These are phyloP conservation scores for Scheffersomyces amazonensis DNA, from an alignment of 805 yeast species.

Conservation along the genomic window DNA sequence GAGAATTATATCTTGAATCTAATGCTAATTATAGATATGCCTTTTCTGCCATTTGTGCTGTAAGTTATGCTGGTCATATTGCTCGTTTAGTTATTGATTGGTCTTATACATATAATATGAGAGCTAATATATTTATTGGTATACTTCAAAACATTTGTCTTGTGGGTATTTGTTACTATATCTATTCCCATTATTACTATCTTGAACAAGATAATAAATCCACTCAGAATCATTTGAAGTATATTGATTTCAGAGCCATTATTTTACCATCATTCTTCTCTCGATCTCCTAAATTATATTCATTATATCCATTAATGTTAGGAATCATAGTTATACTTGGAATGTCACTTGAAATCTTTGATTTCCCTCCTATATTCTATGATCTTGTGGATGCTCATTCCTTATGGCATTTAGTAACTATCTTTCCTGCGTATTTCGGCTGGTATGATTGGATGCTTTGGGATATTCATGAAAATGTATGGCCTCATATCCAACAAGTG, in stretches of 20 bases:
- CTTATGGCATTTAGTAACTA: constrained; percentile 89
- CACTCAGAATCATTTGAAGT: constrained; percentile 22
- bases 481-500: constrained; percentile 9
- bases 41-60: constrained; percentile 40
- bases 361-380: constrained; percentile 66
- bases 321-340: constrained; percentile 55
- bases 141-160: constrained; percentile 59
- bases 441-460: constrained; percentile 47
- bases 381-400: constrained; percentile 88
- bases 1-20: constrained; percentile 49
- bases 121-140: constrained; percentile 80
- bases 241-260: constrained; percentile 17
- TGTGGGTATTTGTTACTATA: constrained; percentile 24
- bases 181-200: constrained; percentile 30
- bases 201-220: constrained; percentile 11
- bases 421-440: constrained; percentile 39
- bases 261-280: constrained; percentile 29
- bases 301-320: constrained; percentile 37
- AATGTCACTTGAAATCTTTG: constrained; percentile 88
- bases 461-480: constrained; percentile 36
- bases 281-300: constrained; percentile 34
- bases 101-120: constrained; percentile 94
- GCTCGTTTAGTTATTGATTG: constrained; percentile 65
- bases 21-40: constrained; percentile 18
- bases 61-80: constrained; percentile 63